Base-by-base conservation (phyloP, 495 filamentous ascomycete species). In the Podospora sp. region DNA sequence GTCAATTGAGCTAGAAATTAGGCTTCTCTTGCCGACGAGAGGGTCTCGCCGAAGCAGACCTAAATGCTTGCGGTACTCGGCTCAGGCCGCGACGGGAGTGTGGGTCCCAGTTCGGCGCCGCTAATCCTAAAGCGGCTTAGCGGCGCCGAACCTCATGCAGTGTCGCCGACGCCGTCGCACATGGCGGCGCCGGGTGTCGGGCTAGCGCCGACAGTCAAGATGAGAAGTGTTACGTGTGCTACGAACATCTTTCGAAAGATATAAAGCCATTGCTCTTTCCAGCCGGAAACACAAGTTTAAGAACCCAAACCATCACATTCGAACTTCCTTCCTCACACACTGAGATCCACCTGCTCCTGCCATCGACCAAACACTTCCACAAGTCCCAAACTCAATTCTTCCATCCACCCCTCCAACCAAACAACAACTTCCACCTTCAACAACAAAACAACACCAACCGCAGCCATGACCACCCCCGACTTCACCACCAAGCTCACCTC, bases 401-500 rank as follows among this genome's bases (percentile, higher is more conserved):
- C 40, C 12, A 46, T 46, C n/a, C 52, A 55, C n/a, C n/a, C n/a
- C n/a, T n/a, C n/a, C n/a, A 55, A 6, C 20, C 52, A 22, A 55
- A 40, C 1, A n/a, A n/a, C 20, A 46, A 20, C 24, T 62, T n/a
- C 3, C 33, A n/a, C 16, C 9, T 20, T 50, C n/a, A 33, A 27
- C 33, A 40, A 18, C n/a, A 4, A 1, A 2, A n/a, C 18, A 20
- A 18, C 25, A 63, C 60, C 7, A 29, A 24, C 62, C 7, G 0
- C 51, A 16, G 56, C 35, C 25, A 56, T 65, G 51, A n/a, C 51
- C 18, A 26, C 56, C 35, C 20, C 27, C 22, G 21, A 12, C 21
- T 67, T 61, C 35, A 46, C 51, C 67, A 75, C 73, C 73, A 79
- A 78, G 33, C 78, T 80, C 68, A 62, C 70, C 11, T 69, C 69